These are phyloP conservation scores for Tuber calosporum DNA, from an alignment of 495 filamentous ascomycete genomes.

Conservation along the genomic window DNA sequence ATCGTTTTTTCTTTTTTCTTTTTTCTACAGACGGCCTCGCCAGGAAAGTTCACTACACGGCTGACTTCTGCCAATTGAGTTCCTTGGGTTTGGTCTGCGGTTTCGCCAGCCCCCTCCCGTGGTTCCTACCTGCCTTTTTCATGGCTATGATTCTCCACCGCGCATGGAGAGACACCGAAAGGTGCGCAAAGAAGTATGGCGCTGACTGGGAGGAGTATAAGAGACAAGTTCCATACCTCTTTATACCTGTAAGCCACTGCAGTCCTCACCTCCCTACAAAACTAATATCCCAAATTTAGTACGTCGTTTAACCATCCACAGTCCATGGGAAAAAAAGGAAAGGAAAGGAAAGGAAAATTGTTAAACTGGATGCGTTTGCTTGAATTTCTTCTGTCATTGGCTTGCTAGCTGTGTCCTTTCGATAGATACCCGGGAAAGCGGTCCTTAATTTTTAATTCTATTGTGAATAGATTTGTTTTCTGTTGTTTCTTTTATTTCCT, in stretches of 20 bases:
- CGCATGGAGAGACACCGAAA: constrained; percentile 71
- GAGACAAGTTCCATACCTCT: constrained; percentile 79
- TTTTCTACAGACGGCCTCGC: constrained; percentile 69
- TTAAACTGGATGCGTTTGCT: not conserved
- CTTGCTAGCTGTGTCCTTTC: not conserved
- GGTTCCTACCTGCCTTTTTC: constrained; percentile 96
- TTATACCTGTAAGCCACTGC: constrained; percentile 75
- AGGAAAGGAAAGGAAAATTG: not conserved
- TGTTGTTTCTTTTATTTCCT: not conserved
- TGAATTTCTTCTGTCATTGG: not conserved
- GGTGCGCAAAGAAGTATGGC: constrained; percentile 83
- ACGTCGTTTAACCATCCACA: constrained; percentile 37
- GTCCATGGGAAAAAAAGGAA: not conserved
- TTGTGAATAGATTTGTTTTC: not conserved
- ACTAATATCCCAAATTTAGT: constrained; percentile 27
- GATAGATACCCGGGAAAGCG: not conserved
- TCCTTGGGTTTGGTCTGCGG: constrained; percentile 56
- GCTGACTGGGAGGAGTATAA: constrained; percentile 88
- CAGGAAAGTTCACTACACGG: constrained; percentile 92
- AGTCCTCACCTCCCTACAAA: not conserved
- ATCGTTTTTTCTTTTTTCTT: no score
- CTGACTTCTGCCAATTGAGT: constrained; percentile 73
- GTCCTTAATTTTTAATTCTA: not conserved
- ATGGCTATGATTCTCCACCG: constrained; percentile 84
- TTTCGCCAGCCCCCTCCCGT: constrained; percentile 75